A percentile compares a stretch with the other conserved stretches of the same genome.
Evolutionary conservation across 75 land plant species (phyloP).

Genomic region (Picea sitchensis): DNA sequence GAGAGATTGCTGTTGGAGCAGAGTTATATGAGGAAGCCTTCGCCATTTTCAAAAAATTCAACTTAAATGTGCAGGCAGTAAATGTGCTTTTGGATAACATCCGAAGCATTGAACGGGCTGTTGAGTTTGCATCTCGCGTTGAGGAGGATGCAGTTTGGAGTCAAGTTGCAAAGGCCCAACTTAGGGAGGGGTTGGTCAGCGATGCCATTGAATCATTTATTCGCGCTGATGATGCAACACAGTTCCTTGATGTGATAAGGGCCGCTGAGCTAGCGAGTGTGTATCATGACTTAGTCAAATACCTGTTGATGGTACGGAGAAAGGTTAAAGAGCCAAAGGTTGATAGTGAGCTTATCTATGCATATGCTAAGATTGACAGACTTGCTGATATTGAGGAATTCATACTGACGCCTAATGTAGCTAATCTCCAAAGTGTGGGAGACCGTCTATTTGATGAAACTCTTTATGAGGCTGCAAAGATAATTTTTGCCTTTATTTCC

Average conservation of each 20-base stretch:
- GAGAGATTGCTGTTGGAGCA: constrained; percentile 97
- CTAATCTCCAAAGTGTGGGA: constrained; percentile 94
- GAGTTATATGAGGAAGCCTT: constrained; percentile 94
- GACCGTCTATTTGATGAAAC: constrained; percentile 93
- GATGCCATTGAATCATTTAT: constrained; percentile 99
- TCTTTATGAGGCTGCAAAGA: constrained; percentile 94
- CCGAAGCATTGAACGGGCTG: constrained; percentile 90
- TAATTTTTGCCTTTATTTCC: constrained; percentile 89
- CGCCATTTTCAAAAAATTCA: constrained; percentile 98
- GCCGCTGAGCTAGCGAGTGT: constrained; percentile 72
- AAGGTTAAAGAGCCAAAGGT: constrained; percentile 93
- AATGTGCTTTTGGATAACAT: constrained; percentile 95
- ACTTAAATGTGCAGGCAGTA: constrained; percentile 92
- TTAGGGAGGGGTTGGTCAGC: constrained; percentile 90
- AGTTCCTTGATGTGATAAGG: constrained; percentile 84
- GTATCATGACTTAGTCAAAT: constrained; percentile 86
- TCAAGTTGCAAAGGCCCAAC: constrained; percentile 97
- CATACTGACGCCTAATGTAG: constrained; percentile 95
- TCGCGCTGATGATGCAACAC: constrained; percentile 93
- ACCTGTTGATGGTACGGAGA: constrained; percentile 92
- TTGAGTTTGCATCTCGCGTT: constrained; percentile 96
- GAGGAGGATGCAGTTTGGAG: constrained; percentile 99
- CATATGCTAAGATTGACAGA: constrained; percentile 94
- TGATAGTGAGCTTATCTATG: constrained; percentile 96
- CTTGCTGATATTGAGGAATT: constrained; percentile 96